These are phyloP conservation scores for Scopulariopsis brevicaulis DNA, from an alignment of 2,329 filamentous ascomycete species.

Conservation along the genomic window DNA sequence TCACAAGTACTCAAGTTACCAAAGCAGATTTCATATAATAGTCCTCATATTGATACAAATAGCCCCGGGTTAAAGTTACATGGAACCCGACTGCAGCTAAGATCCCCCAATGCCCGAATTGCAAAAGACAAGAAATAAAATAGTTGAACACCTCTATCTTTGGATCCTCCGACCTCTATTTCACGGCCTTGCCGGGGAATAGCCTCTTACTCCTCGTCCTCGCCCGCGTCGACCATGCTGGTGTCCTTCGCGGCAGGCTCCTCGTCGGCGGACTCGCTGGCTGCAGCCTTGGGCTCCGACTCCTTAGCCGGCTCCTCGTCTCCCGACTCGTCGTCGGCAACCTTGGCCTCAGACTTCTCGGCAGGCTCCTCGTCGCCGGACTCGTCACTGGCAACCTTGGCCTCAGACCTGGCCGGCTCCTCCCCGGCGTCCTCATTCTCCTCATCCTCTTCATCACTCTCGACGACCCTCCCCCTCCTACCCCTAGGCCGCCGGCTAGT, in stretches of 20 bases:
- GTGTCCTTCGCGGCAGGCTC: conserved; percentile 19
- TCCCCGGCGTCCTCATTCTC: conserved; percentile 6
- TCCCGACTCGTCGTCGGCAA: conserved; percentile 13
- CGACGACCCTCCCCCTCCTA: conserved; percentile 38
- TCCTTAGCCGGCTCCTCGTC: conserved; percentile 12
- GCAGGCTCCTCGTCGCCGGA: conserved; percentile 8
- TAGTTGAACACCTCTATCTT: too few relatives aligned
- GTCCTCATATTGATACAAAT: too few relatives aligned
- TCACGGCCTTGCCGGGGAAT: background rate
- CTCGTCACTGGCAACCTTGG: conserved; percentile 11
- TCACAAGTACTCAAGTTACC: too few relatives aligned
- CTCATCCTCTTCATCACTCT: conserved; percentile 43
- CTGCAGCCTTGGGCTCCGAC: conserved; percentile 7
- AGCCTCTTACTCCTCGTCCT: conserved; percentile 14
- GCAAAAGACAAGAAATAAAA: too few relatives aligned
- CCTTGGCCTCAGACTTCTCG: conserved; percentile 7
- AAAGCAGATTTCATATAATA: too few relatives aligned
- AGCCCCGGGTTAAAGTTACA: too few relatives aligned
- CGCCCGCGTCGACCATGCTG: conserved; percentile 26
- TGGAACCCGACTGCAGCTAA: too few relatives aligned
- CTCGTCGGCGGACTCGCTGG: conserved; percentile 14
- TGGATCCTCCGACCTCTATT: too few relatives aligned
- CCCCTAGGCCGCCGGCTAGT: conserved; percentile 29
- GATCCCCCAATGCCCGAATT: too few relatives aligned
- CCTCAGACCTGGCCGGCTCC: conserved; percentile 7